Conservation (phyloP, 768 basidiomycete species). For the Russula ochroleuca region DNA sequence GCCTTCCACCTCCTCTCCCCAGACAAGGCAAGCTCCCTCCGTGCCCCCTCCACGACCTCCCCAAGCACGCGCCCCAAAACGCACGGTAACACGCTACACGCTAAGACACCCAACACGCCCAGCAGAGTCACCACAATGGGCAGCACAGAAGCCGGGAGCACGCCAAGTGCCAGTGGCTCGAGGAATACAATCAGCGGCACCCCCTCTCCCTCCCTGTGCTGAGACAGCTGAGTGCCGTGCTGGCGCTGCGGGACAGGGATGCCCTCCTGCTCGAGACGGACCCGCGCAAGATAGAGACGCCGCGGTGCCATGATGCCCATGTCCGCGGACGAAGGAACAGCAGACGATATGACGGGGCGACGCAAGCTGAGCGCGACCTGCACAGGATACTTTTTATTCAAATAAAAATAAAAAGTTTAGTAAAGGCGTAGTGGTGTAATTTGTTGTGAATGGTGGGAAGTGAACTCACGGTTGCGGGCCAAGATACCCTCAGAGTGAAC, state of each 20-base stretch:
- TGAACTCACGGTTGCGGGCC: constrained; percentile 35
- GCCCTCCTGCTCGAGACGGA: constrained; percentile 51
- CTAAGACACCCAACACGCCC: constrained; percentile 28
- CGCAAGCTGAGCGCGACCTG: constrained; percentile 4
- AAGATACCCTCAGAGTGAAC: constrained; percentile 38
- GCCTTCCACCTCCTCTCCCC: not conserved
- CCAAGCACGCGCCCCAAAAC: constrained; percentile 18
- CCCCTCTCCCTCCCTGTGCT: not conserved
- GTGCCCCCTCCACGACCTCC: constrained; percentile 22
- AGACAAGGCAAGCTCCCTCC: constrained; percentile 18
- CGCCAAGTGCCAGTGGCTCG: constrained; percentile 57
- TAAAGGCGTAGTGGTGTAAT: not conserved
- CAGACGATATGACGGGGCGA: not conserved
- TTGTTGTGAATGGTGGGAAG: not conserved
- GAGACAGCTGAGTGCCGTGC: not conserved
- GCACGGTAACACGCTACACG: constrained; percentile 23
- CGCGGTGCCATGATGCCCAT: constrained; percentile 28
- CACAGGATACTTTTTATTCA: constrained; percentile 7
- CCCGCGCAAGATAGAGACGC: constrained; percentile 52
- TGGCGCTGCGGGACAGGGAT: constrained; percentile 41
- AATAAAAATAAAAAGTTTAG: not conserved
- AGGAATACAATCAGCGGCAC: constrained; percentile 52
- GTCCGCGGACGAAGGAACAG: not conserved
- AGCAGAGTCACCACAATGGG: constrained; percentile 34
- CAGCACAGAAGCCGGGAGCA: constrained; percentile 52